Evolutionary conservation across 2,329 filamentous ascomycete genomes (phyloP), one percentile per base, ranked within the genome.

Genomic region (Phialemoniopsis sp.): DNA sequence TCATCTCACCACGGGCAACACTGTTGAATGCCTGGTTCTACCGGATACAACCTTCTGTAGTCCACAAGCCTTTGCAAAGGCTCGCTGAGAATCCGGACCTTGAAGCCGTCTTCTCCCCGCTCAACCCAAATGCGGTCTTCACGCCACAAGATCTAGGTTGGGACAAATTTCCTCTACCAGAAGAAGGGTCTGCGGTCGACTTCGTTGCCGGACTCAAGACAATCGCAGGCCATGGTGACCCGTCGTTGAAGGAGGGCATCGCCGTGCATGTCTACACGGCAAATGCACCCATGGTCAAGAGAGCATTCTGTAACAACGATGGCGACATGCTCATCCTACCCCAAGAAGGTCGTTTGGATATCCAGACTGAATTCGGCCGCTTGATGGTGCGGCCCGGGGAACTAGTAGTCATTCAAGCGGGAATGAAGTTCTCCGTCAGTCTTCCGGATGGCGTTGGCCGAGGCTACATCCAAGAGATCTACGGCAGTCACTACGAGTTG

Each of bases 391-490:
- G 80, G 4, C 82, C 80, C 0, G 80, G 80, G n/a, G 82, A 86
- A 54, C 76, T 86, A 26, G 73, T 70, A 36, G 73, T 86, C 13
- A 79, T 87, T 16, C 82, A 78, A 16, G 72, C 79, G 12, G 82
- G 82, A n/a, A 68, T 84, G 34, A 69, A 80, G 15, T 79, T 80
- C 59, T 71, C 73, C 13, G 74, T 83, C n/a, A 66, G 66, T 3
- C 60, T 84, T 80, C 36, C 43, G 1, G 17, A 30, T 12, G 32
- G 29, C 4, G 21, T 26, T 10, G 21, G 43, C 42, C 26, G 44
- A 42, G 82, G 82, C 8, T 86, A 85, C 53, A 76, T 85, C 36
- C 72, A 82, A 28, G 82, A 87, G 55, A 62, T 85, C 13, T 86
- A 79, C 57, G 78, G 82, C 31, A 70, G 72, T 0, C 76, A 80